These are phyloP conservation scores for Trichoderma sp. DNA, from an alignment of 2,329 filamentous ascomycete genomes.

Conservation along the genomic window DNA sequence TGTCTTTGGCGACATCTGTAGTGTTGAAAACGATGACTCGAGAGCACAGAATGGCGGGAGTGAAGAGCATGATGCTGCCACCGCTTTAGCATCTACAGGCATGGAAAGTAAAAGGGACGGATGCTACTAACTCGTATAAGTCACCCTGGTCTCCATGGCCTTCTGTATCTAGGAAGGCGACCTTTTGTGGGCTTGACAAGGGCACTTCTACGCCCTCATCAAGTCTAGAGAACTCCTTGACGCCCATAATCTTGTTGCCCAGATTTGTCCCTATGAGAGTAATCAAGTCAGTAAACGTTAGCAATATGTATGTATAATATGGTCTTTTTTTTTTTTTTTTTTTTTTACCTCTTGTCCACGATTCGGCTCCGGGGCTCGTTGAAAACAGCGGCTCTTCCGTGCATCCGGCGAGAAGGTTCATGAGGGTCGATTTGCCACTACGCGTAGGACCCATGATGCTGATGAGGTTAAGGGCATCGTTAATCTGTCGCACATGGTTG, in stretches of 20 bases:
- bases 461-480: constrained; percentile 15
- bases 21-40: constrained; percentile 15
- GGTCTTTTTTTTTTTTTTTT: background rate
- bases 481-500: constrained; percentile 9
- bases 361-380: constrained; percentile 8
- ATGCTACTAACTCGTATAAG: constrained; percentile 12
- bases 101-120: background rate
- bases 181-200: background rate
- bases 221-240: constrained; percentile 9
- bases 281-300: background rate
- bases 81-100: background rate
- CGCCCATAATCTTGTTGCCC: constrained; percentile 14
- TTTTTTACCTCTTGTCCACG: constrained; percentile 13
- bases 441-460: constrained; percentile 17
- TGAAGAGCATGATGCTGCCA: constrained; percentile 11
- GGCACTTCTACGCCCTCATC: constrained; percentile 10
- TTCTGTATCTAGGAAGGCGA: constrained; percentile 13
- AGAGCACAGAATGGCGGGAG: constrained; percentile 12
- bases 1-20: constrained; percentile 16
- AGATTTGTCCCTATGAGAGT: constrained; percentile 4
- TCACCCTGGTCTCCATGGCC: constrained; percentile 16
- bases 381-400: constrained; percentile 8
- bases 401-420: constrained; percentile 16
- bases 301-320: background rate
- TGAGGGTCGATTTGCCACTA: constrained; percentile 10